These are phyloP conservation scores for Beverwykella pulmonaria DNA, from an alignment of 495 filamentous ascomycete species.

Conservation along the genomic window DNA sequence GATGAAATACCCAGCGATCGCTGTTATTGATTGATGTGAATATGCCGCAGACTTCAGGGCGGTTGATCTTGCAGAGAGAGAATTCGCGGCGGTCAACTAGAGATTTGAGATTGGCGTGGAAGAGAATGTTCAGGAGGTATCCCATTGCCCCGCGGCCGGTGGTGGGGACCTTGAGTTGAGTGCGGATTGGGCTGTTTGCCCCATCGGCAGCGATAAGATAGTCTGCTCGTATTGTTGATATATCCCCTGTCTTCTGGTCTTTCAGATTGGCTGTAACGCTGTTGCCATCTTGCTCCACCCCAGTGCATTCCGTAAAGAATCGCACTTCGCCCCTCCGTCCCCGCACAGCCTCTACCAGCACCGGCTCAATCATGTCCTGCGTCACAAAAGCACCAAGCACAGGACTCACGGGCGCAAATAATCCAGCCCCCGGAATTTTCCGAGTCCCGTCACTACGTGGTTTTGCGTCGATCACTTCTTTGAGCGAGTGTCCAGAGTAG, in stretches of 20 bases:
- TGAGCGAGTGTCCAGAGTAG: constrained; percentile 42
- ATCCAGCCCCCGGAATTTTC: neutral
- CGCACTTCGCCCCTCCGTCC: neutral
- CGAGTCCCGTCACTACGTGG: constrained; percentile 20
- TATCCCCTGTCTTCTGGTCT: neutral
- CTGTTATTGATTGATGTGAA: constrained; percentile 45
- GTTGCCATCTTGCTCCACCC: no score
- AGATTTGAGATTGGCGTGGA: constrained; percentile 40
- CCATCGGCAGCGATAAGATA: neutral
- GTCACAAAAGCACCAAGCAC: neutral
- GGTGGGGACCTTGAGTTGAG: neutral
- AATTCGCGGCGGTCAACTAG: constrained; percentile 40
- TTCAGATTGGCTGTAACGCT: neutral
- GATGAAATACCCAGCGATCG: constrained; percentile 42
- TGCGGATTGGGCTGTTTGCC: neutral
- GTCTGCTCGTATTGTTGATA: neutral
- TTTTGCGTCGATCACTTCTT: constrained; percentile 41
- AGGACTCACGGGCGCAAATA: neutral
- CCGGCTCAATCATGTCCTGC: neutral
- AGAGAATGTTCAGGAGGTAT: constrained; percentile 49
- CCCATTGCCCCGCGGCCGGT: constrained; percentile 46
- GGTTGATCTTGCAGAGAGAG: constrained; percentile 36
- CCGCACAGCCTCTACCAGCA: neutral
- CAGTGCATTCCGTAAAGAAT: no score
- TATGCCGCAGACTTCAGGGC: constrained; percentile 36